Evolutionary conservation across 2,329 filamentous ascomycete genomes (phyloP).

Genomic region (Arthroderma sp.): DNA sequence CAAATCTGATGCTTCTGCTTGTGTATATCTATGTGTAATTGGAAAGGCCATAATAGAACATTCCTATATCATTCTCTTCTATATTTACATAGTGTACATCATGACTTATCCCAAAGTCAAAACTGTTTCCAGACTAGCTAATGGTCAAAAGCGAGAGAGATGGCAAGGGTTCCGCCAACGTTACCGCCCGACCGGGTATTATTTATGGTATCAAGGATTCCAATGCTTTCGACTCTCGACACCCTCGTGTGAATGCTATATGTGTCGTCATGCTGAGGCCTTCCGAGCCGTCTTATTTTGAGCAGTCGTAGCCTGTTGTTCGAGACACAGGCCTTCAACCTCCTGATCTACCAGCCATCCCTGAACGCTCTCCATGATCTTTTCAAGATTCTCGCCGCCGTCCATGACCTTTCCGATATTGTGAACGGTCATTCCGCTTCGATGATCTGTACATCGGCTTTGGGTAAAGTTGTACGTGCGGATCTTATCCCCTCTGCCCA

Average conservation of each 20-base stretch:
- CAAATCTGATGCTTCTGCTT: neutral
- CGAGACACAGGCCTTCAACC: constrained; percentile 55
- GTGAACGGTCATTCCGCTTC: constrained; percentile 66
- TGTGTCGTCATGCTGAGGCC: neutral
- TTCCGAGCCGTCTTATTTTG: neutral
- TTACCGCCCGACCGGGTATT: neutral
- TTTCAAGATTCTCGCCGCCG: constrained; percentile 60
- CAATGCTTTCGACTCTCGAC: neutral
- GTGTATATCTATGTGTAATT: neutral
- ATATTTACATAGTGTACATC: too few species aligned
- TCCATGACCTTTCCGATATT: constrained; percentile 69
- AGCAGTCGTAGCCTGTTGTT: constrained; percentile 38
- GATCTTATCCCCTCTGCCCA: constrained; percentile 87
- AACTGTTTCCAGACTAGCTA: too few species aligned
- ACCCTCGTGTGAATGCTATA: too few species aligned
- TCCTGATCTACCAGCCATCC: constrained; percentile 66
- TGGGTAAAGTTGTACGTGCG: constrained; percentile 75
- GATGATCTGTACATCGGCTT: constrained; percentile 78
- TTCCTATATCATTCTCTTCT: too few species aligned
- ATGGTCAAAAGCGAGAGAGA: too few species aligned
- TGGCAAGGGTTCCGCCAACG: too few species aligned
- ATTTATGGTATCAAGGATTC: neutral
- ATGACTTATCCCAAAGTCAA: too few species aligned
- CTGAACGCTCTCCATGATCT: constrained; percentile 64
- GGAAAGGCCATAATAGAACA: neutral